These are phyloP conservation scores for Fusarium metavorans DNA, from an alignment of 2,329 filamentous ascomycete genomes.

Conservation along the genomic window DNA sequence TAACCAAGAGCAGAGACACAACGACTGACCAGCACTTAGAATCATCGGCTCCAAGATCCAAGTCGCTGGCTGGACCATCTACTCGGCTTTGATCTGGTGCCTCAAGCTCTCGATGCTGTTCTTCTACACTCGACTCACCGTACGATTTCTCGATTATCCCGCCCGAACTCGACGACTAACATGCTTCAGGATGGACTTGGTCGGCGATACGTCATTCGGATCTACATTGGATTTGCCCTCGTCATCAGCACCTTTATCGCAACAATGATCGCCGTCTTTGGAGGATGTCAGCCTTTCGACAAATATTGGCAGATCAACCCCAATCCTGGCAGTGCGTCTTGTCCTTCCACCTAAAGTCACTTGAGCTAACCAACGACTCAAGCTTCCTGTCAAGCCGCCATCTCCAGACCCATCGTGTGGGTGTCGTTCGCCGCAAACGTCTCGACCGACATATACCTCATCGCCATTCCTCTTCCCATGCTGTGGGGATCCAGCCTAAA, in stretches of 20 bases:
- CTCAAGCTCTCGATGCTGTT: constrained; percentile 67
- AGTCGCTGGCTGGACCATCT: constrained; percentile 65
- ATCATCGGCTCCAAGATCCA: constrained; percentile 67
- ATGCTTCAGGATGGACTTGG: constrained; percentile 50
- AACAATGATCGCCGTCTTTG: constrained; percentile 61
- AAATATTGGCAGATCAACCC: constrained; percentile 71
- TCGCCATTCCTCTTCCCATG: constrained; percentile 67
- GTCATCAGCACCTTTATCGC: constrained; percentile 62
- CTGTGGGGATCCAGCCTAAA: constrained; percentile 51
- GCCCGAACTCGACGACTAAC: neutral
- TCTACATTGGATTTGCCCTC: constrained; percentile 62
- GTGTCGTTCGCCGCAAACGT: constrained; percentile 64
- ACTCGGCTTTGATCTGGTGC: constrained; percentile 64
- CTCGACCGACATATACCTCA: constrained; percentile 67
- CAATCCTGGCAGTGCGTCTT: constrained; percentile 63
- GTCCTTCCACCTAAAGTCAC: neutral
- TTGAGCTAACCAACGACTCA: constrained; percentile 3
- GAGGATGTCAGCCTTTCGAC: constrained; percentile 62
- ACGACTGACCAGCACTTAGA: constrained; percentile 40
- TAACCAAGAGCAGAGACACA: accelerated
- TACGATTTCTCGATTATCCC: neutral
- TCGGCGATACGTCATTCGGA: constrained; percentile 55
- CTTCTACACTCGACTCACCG: constrained; percentile 66
- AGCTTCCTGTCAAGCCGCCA: constrained; percentile 61
- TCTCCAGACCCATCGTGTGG: constrained; percentile 63